These are phyloP conservation scores for Papiliotrema flavescens DNA, from an alignment of 1,284 basidiomycete genomes.

Conservation along the genomic window DNA sequence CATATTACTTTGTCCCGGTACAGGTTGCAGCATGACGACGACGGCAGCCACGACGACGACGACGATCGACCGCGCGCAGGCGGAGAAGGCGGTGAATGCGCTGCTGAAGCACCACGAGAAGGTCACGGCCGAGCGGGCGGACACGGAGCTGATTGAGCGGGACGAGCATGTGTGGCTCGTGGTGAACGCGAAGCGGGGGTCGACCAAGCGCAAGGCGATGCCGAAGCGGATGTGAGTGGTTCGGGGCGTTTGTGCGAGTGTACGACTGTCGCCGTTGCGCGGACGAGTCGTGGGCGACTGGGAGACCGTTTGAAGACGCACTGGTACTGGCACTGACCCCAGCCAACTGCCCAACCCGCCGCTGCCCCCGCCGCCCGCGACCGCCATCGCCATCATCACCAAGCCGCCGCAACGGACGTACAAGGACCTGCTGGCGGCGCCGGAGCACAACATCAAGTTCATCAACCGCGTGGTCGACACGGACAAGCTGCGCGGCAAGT, in stretches of 20 bases:
- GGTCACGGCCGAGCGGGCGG: slow-evolving; percentile 61
- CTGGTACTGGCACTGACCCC: background rate
- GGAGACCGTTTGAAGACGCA: too few relatives aligned
- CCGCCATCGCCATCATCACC: slow-evolving; percentile 80
- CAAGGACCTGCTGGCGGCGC: slow-evolving; percentile 77
- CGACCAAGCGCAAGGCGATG: slow-evolving; percentile 70
- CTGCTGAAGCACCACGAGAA: slow-evolving; percentile 65
- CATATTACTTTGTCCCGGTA: too few relatives aligned
- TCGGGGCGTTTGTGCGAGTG: background rate
- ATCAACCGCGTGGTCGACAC: slow-evolving; percentile 90
- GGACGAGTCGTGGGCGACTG: background rate
- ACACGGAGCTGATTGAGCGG: slow-evolving; percentile 72
- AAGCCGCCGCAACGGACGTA: slow-evolving; percentile 96
- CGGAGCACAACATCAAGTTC: slow-evolving; percentile 69
- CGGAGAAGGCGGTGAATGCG: slow-evolving; percentile 59
- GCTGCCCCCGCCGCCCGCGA: slow-evolving; percentile 69
- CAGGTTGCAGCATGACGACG: background rate
- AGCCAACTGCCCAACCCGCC: slow-evolving; percentile 63
- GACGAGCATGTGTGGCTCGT: slow-evolving; percentile 83
- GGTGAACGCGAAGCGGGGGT: slow-evolving; percentile 75
- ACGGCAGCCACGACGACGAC: background rate
- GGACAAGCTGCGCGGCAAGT: slow-evolving; percentile 84
- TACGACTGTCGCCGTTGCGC: background rate
- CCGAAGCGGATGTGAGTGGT: slow-evolving; percentile 75
- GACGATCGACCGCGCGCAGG: slow-evolving; percentile 49